These are phyloP conservation scores for Coriolopsis trogii DNA, from an alignment of 1,284 basidiomycete genomes.

Conservation along the genomic window DNA sequence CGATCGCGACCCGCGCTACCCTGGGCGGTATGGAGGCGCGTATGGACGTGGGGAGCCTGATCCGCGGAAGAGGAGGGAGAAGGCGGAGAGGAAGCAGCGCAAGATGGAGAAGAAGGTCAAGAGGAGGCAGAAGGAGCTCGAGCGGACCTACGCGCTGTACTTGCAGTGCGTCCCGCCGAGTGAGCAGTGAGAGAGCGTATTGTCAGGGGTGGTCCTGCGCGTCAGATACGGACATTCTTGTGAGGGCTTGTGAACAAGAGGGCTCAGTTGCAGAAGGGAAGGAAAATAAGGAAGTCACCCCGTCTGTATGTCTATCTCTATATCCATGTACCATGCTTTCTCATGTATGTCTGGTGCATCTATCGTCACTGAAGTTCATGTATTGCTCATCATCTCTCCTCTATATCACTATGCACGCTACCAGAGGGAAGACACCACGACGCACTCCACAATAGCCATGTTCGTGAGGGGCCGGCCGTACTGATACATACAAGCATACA, in stretches of 20 bases:
- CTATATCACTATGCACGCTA: background rate
- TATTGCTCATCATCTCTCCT: background rate
- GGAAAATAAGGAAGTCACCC: background rate
- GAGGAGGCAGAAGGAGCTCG: slow-evolving; percentile 57
- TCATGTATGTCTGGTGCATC: background rate
- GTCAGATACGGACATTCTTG: background rate
- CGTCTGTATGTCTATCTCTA: background rate
- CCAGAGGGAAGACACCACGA: background rate
- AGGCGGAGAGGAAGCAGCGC: slow-evolving; percentile 58
- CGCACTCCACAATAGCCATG: background rate
- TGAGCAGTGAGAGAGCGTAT: background rate
- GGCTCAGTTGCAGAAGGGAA: background rate
- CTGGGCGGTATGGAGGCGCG: slow-evolving; percentile 42
- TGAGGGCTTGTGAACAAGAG: background rate
- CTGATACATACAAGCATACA: slow-evolving; percentile 17
- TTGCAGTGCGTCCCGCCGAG: slow-evolving; percentile 47
- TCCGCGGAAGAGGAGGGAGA: too few species aligned
- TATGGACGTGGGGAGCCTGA: slow-evolving; percentile 41
- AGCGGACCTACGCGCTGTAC: slow-evolving; percentile 64
- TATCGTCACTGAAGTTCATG: background rate
- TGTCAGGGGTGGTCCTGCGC: background rate
- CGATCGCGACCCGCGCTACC: slow-evolving; percentile 42
- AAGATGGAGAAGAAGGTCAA: slow-evolving; percentile 64
- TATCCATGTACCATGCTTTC: background rate
- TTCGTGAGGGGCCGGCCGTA: slow-evolving; percentile 1